A percentile compares a stretch with the other conserved stretches of the same genome.
Conservation (phyloP, 2,329 filamentous ascomycete genomes). For the Hypoxylon sp. region DNA sequence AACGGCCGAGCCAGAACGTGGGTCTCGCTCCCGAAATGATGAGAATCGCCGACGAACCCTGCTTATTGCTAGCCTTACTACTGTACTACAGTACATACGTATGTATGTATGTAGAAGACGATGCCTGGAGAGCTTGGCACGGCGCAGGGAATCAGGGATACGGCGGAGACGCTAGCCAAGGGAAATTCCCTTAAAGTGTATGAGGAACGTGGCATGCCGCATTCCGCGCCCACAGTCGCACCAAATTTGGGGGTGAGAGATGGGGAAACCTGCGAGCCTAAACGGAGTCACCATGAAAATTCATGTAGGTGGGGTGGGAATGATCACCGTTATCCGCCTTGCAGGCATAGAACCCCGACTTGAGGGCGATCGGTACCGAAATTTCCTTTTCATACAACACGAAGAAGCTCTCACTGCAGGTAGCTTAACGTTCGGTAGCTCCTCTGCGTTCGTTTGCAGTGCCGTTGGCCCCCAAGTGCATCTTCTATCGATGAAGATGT, state of each 20-base stretch:
- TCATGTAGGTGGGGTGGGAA: conserved; percentile 28
- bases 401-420: conserved; percentile 26
- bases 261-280: conserved; percentile 35
- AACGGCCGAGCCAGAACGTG: conserved; percentile 41
- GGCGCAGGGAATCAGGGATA: conserved; percentile 35
- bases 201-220: conserved; percentile 44
- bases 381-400: conserved; percentile 22
- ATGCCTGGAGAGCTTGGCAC: conserved; percentile 37
- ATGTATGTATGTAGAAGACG: no score
- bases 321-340: conserved; percentile 43
- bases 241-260: conserved; percentile 35
- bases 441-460: conserved; percentile 29
- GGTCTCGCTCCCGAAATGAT: conserved; percentile 44
- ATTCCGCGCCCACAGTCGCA: conserved; percentile 39
- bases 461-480: conserved; percentile 29
- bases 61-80: conserved; percentile 41
- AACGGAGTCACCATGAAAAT: conserved; percentile 23
- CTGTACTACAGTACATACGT: no score
- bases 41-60: conserved; percentile 42
- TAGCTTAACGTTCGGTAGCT: conserved; percentile 21
- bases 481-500: conserved; percentile 4
- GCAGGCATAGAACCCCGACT: conserved; percentile 34
- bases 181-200: conserved; percentile 41
- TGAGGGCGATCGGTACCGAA: conserved; percentile 34
- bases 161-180: conserved; percentile 36